Evolutionary conservation across 768 basidiomycete genomes (phyloP), one percentile per base, ranked within the genome.

Genomic region (Boletus coccyginus): DNA sequence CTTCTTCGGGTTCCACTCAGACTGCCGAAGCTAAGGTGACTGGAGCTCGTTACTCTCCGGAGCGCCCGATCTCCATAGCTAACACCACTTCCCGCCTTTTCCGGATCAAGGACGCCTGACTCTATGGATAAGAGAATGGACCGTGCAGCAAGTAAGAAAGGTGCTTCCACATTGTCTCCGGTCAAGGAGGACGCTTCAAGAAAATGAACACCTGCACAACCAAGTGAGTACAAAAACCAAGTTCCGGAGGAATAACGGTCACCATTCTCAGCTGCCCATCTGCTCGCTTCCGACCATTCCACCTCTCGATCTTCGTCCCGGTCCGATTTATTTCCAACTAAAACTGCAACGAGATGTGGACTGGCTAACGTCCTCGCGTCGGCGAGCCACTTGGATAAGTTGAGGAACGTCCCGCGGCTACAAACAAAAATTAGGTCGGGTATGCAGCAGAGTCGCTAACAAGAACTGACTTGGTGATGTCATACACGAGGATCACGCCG

Each of bases 201-300:
- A 69, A 96, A 98, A 64, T 97, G 89, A 8, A 97, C 83, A 62
- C 91, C 95, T 98, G 64, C n/a, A 36, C 4, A 40, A 44, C 43
- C 17, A 27, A 42, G 36, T 63, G 33, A 61, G 51, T 32, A 51
- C 50, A 33, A 27, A 42, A 36, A 52, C 44, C 9, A 19, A 43
- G 43, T 19, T 27, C 36, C 31, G 38, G 43, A 58, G 62, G 50
- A 42, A 45, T 4, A 14, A 41, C 39, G 66, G 78, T 57, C 62
- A 94, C 94, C 90, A 70, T 98, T 94, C 70, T 95, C 92, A 47
- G 94, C 90, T 19, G 97, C 96, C 94, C 94, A 99, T 67, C 83
- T 78, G 65, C 91, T 93, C 11, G 93, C 97, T 74, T 99, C 97
- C 27, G 88, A 81, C 86, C 92, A 97, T 64, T 96, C 92, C 39